These are phyloP conservation scores for Aspergillus carlsbadensis DNA, from an alignment of 495 filamentous ascomycete species.

Conservation along the genomic window DNA sequence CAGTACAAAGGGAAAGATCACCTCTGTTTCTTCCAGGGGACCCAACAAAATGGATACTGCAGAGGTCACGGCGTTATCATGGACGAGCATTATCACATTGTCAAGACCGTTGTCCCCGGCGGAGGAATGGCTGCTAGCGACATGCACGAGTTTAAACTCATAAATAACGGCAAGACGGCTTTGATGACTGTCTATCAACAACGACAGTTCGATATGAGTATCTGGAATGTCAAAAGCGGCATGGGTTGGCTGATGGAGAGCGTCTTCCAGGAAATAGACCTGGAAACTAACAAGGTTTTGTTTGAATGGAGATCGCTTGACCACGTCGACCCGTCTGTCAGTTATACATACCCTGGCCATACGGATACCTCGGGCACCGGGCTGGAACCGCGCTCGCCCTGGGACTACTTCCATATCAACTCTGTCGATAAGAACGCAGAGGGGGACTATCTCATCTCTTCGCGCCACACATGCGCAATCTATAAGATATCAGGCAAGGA, in stretches of 20 bases:
- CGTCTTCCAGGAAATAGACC: conserved; percentile 51
- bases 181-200: conserved; percentile 58
- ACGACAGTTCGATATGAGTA: conserved; percentile 51
- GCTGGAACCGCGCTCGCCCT: conserved; percentile 45
- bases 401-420: conserved; percentile 68
- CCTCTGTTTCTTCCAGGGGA: conserved; percentile 54
- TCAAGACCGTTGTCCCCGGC: conserved; percentile 42
- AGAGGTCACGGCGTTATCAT: conserved; percentile 55
- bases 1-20: conserved; percentile 48
- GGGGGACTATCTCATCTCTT: conserved; percentile 60
- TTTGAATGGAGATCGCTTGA: conserved; percentile 56
- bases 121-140: conserved; percentile 49
- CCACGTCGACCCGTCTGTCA: conserved; percentile 47
- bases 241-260: conserved; percentile 53
- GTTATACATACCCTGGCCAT: conserved; percentile 43
- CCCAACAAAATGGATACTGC: conserved; percentile 53
- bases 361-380: conserved; percentile 50
- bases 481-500: conserved; percentile 60
- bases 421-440: conserved; percentile 57
- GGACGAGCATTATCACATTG: conserved; percentile 50
- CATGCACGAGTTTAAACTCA: conserved; percentile 52
- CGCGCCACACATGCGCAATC: conserved; percentile 56
- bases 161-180: conserved; percentile 49
- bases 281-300: conserved; percentile 46
- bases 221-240: conserved; percentile 48